Evolutionary conservation across 2,329 filamentous ascomycete genomes (phyloP), one percentile per base, ranked within the genome.

Genomic region (Orbilia quercus): DNA sequence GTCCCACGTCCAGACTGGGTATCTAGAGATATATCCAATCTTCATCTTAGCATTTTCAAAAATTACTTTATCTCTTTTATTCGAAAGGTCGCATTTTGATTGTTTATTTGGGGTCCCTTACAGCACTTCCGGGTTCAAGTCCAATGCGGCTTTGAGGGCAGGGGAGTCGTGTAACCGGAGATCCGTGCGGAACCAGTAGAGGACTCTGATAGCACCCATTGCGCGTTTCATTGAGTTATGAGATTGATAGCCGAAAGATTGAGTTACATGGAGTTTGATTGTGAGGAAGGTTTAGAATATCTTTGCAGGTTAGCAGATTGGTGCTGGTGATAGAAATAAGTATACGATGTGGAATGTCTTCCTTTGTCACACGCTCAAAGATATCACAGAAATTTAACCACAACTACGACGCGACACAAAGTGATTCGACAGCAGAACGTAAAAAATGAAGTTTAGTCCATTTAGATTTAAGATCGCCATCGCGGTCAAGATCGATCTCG

Each of bases 181-280:
- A 79, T 92, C 90, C 4, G 90, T 92, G 62, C 90, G 86, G 77
- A 91, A 91, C 90, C 90, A 92, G 79, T 91, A 91, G 34, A 92
- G 84, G 1, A 92, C 89, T 55, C 85, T 82, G 42, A n/a, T n/a
- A n/a, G 85, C 82, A 76, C 82, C 77, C 38, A 69, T 64, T 25
- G 7, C 18, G 47, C 36, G 36, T 40, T 40, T 40, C n/a, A 16
- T 12, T 40, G 3, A 12, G 6, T 7, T 40, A 40, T 40, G 6
- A 40, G 6, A 12, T 14, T 14, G 36, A 40, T 40, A 40, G 6
- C 14, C n/a, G 36, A 40, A 6, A 14, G 36, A 40, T 14, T 7
- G 36, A 7, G 6, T 16, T 12, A 40, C 11, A 40, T 14, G 36
- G n/a, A 16, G 36, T 40, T 7, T 40, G 14, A 16, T 14, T 14